Evolutionary conservation across 192 early-diverging fungal genomes (phyloP), one percentile per base, ranked within the genome.

Genomic region (Coemansia furcata): DNA sequence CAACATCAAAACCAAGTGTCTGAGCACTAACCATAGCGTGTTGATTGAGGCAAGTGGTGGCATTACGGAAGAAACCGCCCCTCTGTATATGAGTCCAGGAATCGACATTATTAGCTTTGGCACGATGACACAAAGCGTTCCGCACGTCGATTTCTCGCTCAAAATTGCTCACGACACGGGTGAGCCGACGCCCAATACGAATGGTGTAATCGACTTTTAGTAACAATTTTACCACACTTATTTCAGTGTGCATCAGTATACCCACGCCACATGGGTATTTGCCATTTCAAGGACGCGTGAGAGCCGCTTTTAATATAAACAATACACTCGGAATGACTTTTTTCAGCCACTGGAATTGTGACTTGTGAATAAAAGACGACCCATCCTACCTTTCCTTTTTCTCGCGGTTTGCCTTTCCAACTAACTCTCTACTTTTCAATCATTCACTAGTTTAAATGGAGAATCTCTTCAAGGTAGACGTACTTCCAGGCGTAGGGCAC

Each of bases 11-110:
- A 71, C 91, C 44, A 76, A 87, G 49, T 95, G 91, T 85, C 76
- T 86, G 39, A 36, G 30, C 33, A n/a, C 19, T 36, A n/a, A 36
- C 58, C 36, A 60, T 36, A 82, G 75, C 23, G 87, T 94, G 63
- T 85, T 97, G 69, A 86, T 99, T 33, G 97, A 99, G 71, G 93
- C 92, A 52, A 94, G 92, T 67, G 97, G 97, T n/a, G 97, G 97
- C 3, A 89, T 99, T 72, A 95, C 94, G 39, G 90, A 94, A 66
- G 87, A 95, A 14, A 95, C 89, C 44, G 91, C 92, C 39, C 86
- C 82, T 9, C 58, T 68, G 10, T 97, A 92, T 81, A 95, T 99
- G 84, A 85, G 78, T 8, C 82, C 89, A 11, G 88, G 93, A 63
- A 87, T 96, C 43, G 95, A 99, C 71, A 89, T 99, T 40, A 88